phyloP scores from a whole-genome alignment of 1,284 basidiomycete genomes.

The Fomitopsis pinicola region DNA sequence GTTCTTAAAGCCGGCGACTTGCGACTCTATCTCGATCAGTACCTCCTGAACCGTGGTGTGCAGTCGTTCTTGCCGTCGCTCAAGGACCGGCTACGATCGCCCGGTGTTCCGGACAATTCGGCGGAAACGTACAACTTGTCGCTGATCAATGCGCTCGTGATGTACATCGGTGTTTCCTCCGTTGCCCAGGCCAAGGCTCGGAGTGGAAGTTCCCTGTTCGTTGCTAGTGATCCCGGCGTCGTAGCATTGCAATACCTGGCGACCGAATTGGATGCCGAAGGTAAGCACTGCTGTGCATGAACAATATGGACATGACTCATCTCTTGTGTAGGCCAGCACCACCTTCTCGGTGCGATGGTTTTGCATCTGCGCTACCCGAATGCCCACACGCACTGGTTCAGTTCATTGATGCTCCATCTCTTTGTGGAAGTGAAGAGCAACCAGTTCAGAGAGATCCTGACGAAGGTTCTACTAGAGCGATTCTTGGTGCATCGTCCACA shows the following conservation, averaged over 20 bases:
- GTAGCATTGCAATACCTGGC: conserved; percentile 80
- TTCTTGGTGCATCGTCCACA: conserved; percentile 93
- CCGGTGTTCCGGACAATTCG: conserved; percentile 44
- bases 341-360: conserved; percentile 86
- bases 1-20: conserved; percentile 79
- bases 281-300: conserved; percentile 35
- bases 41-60: conserved; percentile 67
- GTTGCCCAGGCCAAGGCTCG: conserved; percentile 82
- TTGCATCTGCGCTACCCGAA: conserved; percentile 95
- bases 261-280: conserved; percentile 85
- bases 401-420: conserved; percentile 81
- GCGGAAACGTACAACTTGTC: conserved; percentile 82
- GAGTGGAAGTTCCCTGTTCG: conserved; percentile 77
- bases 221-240: conserved; percentile 77
- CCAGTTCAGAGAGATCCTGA: conserved; percentile 85
- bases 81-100: conserved; percentile 70
- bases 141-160: conserved; percentile 89
- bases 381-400: conserved; percentile 97
- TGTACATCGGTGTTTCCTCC: conserved; percentile 90
- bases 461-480: conserved; percentile 88
- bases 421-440: conserved; percentile 77
- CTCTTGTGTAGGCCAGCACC: conserved; percentile 73
- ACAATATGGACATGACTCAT: background rate
- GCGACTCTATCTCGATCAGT: conserved; percentile 76
- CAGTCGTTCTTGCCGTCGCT: conserved; percentile 74